Conservation (phyloP, 176 grass and related monocot genomes). For the Secale cereale region DNA sequence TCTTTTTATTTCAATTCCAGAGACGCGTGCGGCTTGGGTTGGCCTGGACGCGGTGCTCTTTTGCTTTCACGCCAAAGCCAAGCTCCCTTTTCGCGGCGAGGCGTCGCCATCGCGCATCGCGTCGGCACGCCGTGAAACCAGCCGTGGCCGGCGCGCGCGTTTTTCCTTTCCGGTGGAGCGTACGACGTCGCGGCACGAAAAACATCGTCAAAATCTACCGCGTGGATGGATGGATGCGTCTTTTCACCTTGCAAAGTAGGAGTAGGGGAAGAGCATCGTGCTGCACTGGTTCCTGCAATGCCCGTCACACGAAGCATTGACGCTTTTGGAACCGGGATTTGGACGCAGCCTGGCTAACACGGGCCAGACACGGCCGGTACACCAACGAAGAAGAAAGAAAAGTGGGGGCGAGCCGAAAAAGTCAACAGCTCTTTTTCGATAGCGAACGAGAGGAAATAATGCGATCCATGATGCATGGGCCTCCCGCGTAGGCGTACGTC, state of each 20-base stretch:
- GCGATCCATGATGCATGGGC: background rate
- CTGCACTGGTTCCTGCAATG: no score
- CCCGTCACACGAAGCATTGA: background rate
- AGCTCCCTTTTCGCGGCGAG: background rate
- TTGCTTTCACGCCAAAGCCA: background rate
- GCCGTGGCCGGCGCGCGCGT: no score
- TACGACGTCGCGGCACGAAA: no score
- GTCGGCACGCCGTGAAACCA: background rate
- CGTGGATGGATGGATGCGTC: background rate
- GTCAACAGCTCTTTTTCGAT: background rate
- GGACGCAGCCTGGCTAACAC: background rate
- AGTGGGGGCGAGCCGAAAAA: background rate
- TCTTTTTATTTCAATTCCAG: background rate
- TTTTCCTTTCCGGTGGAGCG: no score
- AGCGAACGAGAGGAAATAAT: background rate
- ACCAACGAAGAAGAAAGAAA: background rate
- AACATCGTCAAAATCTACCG: background rate
- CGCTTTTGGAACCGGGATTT: background rate
- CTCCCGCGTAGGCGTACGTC: background rate
- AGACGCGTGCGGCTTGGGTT: background rate
- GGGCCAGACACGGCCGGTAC: background rate
- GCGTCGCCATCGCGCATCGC: background rate
- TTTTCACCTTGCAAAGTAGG: background rate
- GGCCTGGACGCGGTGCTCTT: background rate
- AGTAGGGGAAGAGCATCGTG: background rate